Evolutionary conservation across 2,329 filamentous ascomycete genomes (phyloP), one percentile per base, ranked within the genome.

Genomic region (Alternaria ethzedia): DNA sequence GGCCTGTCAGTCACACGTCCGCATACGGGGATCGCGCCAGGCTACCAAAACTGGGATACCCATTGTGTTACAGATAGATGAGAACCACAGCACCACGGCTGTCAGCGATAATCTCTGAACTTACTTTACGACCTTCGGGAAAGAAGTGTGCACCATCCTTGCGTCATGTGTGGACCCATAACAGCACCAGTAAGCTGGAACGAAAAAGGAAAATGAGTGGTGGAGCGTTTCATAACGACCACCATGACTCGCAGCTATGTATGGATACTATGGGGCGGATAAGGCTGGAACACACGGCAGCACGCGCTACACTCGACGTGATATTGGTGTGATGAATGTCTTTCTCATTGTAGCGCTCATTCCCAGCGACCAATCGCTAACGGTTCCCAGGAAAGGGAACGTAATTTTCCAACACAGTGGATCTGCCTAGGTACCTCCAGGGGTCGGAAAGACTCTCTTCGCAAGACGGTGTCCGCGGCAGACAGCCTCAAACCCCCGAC

Each of bases 231-330:
- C 20, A 54, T 36, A 32, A 36, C 36, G 52, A 50, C 47, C 21
- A 36, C 5, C 32, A 52, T 63, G 59, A 65, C 59, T 63, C 65
- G 57, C 36, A 23, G 52, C 21, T 47, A 41, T 17, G 36, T 5
- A 41, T 41, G n/a, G n/a, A 17, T 41, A 41, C 36, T 25, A 28
- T 54, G 45, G 32, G 49, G 49, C 23, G 57, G 55, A 28, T 30
- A 56, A 46, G 61, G 23, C 54, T 64, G 47, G 52, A 57, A 61
- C 64, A 64, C 47, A 64, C 47, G 57, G 59, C 41, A 62, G 50
- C 45, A 25, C 28, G 30, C 52, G 50, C 61, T 20, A 50, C 30
- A 25, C 28, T 60, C 7, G 32, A 59, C 43, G n/a, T 30, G 30
- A 30, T 45, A 47, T 45, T 20, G 55, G 28, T 32, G 46, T 21